Base-by-base conservation (phyloP, 345 rosid genomes). In the Syzygium oleosum region DNA sequence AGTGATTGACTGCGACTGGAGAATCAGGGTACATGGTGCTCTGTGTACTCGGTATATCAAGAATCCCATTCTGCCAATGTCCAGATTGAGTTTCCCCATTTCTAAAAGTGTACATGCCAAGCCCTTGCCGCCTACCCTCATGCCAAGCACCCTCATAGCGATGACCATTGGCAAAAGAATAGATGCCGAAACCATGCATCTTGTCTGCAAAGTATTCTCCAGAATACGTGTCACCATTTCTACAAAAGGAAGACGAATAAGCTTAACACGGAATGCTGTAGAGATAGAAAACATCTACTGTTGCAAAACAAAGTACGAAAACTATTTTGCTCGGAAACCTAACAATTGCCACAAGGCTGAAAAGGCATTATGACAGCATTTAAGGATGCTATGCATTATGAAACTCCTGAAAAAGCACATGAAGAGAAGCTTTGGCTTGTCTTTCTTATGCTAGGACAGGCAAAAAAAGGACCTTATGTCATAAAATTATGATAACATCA, bases 131-230 rank as follows among this genome's bases (percentile, higher is more conserved):
- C 88, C 96, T 93, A 87, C 99, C 98, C 91, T 97, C 99, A 90
- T 97, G 99, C 99, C 99, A 96, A 55, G 99, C 98, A 88, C 99
- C 99, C 88, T 95, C 99, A n/a, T 95, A 96, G 4, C 93, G 93
- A 92, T 96, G 99, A 84, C 98, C 99, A 88, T 96, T 96, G 43
- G 96, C 99, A 90, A 97, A 97, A 21, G 86, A 88, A 89, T 96
- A 97, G 27, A 95, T 95, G 68, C 99, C 99, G 84, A 95, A 97
- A 29, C 99, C 99, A 90, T 97, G 99, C 98, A 96, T 96, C 94
- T 94, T 97, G 94, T 97, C 99, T 1, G 98, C 98, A 91, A 97
- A 97, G 92, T 97, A 97, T 90, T 97, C 99, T 77, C 99, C 99
- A 65, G 99, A 94, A 92, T 94, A 97, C 16, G 94, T 92, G 88